Base-by-base conservation (phyloP, 352 stramenopile genomes). In the Phytophthora crassamura region DNA sequence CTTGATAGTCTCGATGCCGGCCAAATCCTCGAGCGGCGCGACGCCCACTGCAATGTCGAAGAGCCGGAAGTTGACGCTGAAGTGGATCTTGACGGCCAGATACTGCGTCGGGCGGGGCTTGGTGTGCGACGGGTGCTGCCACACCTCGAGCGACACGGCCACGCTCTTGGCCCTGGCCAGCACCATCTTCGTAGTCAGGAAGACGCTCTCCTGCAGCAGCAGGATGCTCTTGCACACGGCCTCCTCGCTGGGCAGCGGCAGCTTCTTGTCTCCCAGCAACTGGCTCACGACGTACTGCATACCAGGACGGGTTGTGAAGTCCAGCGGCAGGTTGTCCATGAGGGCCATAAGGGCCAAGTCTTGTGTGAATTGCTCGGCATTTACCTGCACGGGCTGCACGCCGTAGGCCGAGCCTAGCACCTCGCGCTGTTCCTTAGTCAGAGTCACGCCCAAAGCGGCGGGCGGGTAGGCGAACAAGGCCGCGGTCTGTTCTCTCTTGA, bases 281-380 rank as follows among this genome's bases (percentile, higher is more conserved):
- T 92, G 75, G 55, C 72, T 72, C 46, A 89, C 64, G 11, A 94
- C 74, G 62, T 91, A 90, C 55, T 90, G 77, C 61, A 94, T 84
- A 2, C 86, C 86, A 3, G 80, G 77, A 30, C 82, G 82, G 2
- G 56, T 64, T 5, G 84, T 69, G 43, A 89, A 89, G 48, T 85
- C 69, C 8, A 91, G 62, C 1, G 84, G 84, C 42, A 94, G 35
- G 57, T 94, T 94, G 57, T 94, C 86, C 48, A 88, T 76, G 8
- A 92, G 57, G 4, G 83, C 79, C 77, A 88, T 88, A 5, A 94
- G 64, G 22, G 82, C 84, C 57, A 94, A 72, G 53, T 94, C 86
- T 45, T 92, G 83, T 7, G 79, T 75, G 18, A 92, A 74, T 32
- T 94, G 86, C 8, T 94, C 86, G 1, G 76, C 64, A 59, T 65